Percentiles rank a stretch among this genome's conserved stretches.
phyloP scores from a whole-genome alignment of 768 basidiomycete genomes.

The Amanita thiersii region DNA sequence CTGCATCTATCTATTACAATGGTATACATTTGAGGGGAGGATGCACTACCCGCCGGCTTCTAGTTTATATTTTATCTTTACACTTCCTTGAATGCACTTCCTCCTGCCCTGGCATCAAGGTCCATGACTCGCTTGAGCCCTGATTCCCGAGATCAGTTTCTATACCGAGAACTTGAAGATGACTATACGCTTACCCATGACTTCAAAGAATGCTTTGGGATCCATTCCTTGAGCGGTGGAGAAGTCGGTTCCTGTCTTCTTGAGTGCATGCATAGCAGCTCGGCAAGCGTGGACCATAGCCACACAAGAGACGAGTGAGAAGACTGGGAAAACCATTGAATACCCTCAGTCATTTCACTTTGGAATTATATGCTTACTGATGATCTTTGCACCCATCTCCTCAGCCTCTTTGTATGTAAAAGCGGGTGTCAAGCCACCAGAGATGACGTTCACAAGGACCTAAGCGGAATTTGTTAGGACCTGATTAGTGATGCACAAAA shows the following conservation, averaged over 20 bases:
- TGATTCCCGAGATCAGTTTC: constrained; percentile 12
- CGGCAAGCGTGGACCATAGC: constrained; percentile 73
- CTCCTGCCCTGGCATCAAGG: constrained; percentile 51
- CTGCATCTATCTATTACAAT: too few relatives aligned
- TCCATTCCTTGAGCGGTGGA: constrained; percentile 55
- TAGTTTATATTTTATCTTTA: too few relatives aligned
- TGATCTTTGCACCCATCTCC: constrained; percentile 64
- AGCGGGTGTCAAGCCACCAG: constrained; percentile 68
- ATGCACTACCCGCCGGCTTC: too few relatives aligned
- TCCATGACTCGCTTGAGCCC: constrained; percentile 46
- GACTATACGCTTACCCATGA: constrained; percentile 46
- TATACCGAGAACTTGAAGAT: background rate
- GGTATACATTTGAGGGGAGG: too few relatives aligned
- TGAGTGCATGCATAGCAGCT: constrained; percentile 66
- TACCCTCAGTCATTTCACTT: background rate
- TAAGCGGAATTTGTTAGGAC: constrained; percentile 11
- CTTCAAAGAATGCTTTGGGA: constrained; percentile 69
- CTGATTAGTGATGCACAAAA: background rate
- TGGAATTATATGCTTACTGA: constrained; percentile 39
- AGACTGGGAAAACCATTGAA: constrained; percentile 35
- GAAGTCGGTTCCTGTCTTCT: constrained; percentile 75
- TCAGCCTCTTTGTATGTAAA: constrained; percentile 68
- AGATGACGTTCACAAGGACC: constrained; percentile 75
- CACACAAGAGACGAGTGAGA: constrained; percentile 69
- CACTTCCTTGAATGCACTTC: constrained; percentile 46